Evolutionary conservation across 495 filamentous ascomycete species (phyloP), one percentile per base, ranked within the genome.

Genomic region (Penicillium arizonense): DNA sequence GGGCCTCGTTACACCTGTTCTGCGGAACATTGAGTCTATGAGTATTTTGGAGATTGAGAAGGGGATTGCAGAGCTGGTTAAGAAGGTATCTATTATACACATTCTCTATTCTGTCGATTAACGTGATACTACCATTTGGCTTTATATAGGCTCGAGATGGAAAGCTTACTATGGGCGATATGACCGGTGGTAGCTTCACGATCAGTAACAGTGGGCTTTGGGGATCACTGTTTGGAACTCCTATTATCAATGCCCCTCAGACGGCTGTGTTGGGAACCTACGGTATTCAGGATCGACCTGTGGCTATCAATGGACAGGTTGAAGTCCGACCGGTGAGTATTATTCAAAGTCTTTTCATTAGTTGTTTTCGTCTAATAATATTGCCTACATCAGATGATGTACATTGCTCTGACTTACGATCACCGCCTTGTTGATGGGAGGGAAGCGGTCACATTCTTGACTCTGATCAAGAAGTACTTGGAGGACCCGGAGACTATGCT

Each of bases 161-260:
- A 63, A 96, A 95, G 73, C 80, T 96, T 56, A 96, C 91, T 1
- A 94, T 96, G 59, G 90, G 94, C 70, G 91, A 96, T 70, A 91
- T 96, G 90, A 90, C 89, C 39, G 91, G 91, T 41, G 91, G 91
- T 47, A 93, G 90, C n/a, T 96, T 95, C 71, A 96, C 91, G 33
- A 96, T 96, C 72, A 91, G 87, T 77, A 96, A 96, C 71, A 89
- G 81, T 40, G 81, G 81, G 36, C 78, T 84, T 13, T 84, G 83
- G 64, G 82, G 83, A 38, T 86, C 83, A 4, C 68, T 95, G 52
- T 91, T 93, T 86, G 90, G 90, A 16, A 96, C 90, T 0, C 90
- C 90, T 14, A 96, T 96, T 64, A 94, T 96, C 75, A 96, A 95
- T 70, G 78, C 92, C 24, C 91, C 91, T 14, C 91, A 96, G 67